Percentiles rank a stretch among this genome's conserved stretches.
phyloP scores from a whole-genome alignment of 106 monocot species.

The Platanthera guangdongensis region DNA sequence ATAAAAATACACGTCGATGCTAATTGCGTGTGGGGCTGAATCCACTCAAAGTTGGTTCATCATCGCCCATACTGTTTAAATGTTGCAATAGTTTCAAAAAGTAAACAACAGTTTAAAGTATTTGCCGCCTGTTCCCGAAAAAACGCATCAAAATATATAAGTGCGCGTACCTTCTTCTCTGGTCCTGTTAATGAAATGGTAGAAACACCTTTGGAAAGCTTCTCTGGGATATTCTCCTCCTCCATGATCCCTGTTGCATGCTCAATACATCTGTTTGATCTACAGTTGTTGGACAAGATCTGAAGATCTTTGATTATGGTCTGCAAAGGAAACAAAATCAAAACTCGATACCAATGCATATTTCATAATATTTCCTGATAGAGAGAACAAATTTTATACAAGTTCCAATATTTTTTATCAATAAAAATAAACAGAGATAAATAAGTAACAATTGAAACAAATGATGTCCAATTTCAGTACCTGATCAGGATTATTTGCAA shows the following conservation, averaged over 20 bases:
- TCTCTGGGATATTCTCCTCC: constrained; percentile 76
- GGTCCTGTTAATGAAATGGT: constrained; percentile 47
- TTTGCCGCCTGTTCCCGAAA: neutral
- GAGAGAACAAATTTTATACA: neutral
- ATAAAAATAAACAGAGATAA: neutral
- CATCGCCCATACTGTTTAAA: neutral
- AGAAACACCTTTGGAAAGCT: constrained; percentile 79
- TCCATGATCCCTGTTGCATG: constrained; percentile 89
- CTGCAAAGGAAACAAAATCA: constrained; percentile 21
- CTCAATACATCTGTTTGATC: constrained; percentile 77
- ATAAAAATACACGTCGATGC: neutral
- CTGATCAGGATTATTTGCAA: constrained; percentile 44
- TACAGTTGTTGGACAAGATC: constrained; percentile 64
- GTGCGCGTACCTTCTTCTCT: constrained; percentile 46
- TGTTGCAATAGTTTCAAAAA: neutral
- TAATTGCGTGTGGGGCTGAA: too few species aligned
- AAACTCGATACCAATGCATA: neutral
- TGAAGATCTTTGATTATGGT: constrained; percentile 55
- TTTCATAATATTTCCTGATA: neutral
- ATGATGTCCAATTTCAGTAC: constrained; percentile 17
- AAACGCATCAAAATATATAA: too few species aligned
- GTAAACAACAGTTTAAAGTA: neutral
- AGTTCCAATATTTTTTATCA: neutral
- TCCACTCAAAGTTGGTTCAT: too few species aligned
- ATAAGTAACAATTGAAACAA: neutral